These are phyloP conservation scores for Yamadazyma diddensiae DNA, from an alignment of 1,139 yeast genomes.

Conservation along the genomic window DNA sequence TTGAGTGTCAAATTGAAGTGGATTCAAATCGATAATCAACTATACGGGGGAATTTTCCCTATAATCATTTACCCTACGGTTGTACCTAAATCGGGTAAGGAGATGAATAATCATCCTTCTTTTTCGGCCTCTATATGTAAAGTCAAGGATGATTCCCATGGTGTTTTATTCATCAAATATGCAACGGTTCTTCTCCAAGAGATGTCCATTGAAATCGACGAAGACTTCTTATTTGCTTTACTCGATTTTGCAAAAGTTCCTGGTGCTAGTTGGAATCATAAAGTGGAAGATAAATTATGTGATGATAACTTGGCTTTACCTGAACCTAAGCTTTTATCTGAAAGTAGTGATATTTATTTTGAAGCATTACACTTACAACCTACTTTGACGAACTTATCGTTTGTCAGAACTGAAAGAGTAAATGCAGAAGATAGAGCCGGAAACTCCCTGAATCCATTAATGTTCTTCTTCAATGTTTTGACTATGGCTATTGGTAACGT, in stretches of 20 bases:
- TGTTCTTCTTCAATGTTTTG: constrained; percentile 77
- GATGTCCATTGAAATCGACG: constrained; percentile 89
- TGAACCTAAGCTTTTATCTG: constrained; percentile 58
- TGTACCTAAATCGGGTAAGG: constrained; percentile 80
- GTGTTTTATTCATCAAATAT: constrained; percentile 84
- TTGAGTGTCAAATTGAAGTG: constrained; percentile 81
- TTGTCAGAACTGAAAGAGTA: constrained; percentile 83
- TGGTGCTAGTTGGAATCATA: constrained; percentile 66
- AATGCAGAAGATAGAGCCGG: constrained; percentile 56
- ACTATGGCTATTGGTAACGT: constrained; percentile 98
- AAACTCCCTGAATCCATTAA: constrained; percentile 57
- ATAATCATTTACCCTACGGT: constrained; percentile 90
- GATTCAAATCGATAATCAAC: constrained; percentile 91
- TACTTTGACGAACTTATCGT: constrained; percentile 80
- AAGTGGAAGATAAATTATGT: constrained; percentile 53
- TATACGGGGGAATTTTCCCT: constrained; percentile 86
- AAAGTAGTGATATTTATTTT: constrained; percentile 77
- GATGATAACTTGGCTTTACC: constrained; percentile 66
- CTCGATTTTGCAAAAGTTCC: constrained; percentile 73
- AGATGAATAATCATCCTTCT: constrained; percentile 86
- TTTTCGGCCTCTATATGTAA: constrained; percentile 80
- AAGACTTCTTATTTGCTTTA: constrained; percentile 82
- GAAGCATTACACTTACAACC: constrained; percentile 94
- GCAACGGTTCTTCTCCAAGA: constrained; percentile 89
- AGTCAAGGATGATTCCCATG: constrained; percentile 86